Conservation (phyloP, 2,329 filamentous ascomycete genomes). For the Shiraia bambusicola region DNA sequence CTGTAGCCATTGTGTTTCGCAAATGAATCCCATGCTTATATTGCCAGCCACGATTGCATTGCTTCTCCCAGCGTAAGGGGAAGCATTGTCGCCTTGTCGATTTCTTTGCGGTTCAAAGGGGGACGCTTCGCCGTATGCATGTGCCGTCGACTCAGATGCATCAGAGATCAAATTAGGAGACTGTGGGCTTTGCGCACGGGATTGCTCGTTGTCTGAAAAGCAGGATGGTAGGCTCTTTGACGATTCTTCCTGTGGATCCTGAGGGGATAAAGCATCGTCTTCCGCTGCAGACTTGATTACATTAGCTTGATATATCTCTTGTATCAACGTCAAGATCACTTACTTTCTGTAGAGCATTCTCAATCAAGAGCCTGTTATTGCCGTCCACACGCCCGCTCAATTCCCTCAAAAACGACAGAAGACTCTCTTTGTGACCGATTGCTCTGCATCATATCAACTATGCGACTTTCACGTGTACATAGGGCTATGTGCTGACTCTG, state of each 20-base stretch:
- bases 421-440: slow-evolving; percentile 14
- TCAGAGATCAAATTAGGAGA: no score
- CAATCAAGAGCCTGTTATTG: slow-evolving; percentile 13
- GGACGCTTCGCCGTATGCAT: no score
- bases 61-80: slow-evolving; percentile 7
- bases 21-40: slow-evolving; percentile 14
- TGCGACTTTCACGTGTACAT: not conserved
- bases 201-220: no score
- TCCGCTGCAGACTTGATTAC: not conserved
- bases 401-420: slow-evolving; percentile 14
- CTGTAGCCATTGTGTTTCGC: slow-evolving; percentile 24
- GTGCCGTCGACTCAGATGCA: no score
- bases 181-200: no score
- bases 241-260: not conserved
- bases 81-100: slow-evolving; percentile 8
- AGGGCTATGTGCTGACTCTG: slow-evolving; percentile 17
- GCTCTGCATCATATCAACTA: slow-evolving; percentile 9
- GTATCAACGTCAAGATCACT: not conserved
- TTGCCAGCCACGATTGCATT: slow-evolving; percentile 1
- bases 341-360: slow-evolving; percentile 13
- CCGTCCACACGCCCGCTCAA: slow-evolving; percentile 15
- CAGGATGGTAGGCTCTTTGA: no score
- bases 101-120: not conserved
- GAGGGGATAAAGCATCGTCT: slow-evolving; percentile 1
- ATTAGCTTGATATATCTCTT: not conserved